phyloP scores from a whole-genome alignment of 306 rosid species.

The barrel medic (Medicago truncatula) region DNA sequence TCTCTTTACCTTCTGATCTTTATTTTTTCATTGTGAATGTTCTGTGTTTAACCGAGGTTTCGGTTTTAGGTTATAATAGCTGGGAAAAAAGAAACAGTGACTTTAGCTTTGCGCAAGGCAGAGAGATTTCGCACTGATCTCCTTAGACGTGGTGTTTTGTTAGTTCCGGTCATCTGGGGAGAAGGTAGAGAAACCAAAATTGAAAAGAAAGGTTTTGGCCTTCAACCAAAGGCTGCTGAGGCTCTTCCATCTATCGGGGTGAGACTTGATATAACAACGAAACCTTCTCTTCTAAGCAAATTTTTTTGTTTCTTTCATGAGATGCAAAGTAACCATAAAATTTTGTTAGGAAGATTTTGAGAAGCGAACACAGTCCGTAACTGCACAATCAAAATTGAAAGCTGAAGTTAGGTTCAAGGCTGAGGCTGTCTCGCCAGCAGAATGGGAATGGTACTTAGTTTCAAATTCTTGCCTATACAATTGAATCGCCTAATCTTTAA shows the following conservation, averaged over 20 bases:
- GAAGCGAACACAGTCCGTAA: conserved; percentile 85
- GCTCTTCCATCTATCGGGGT: conserved; percentile 97
- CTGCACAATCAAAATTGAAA: conserved; percentile 82
- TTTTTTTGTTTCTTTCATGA: conserved; percentile 37
- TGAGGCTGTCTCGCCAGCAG: conserved; percentile 79
- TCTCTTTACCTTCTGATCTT: background rate
- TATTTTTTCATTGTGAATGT: background rate
- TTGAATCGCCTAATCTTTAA: conserved; percentile 5
- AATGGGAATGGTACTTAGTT: conserved; percentile 87
- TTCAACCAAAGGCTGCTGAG: conserved; percentile 58
- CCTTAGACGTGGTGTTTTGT: conserved; percentile 76
- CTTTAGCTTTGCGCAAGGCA: conserved; percentile 71
- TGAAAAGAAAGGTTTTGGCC: conserved; percentile 92
- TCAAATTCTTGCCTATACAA: conserved; percentile 25
- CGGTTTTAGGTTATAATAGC: conserved; percentile 88
- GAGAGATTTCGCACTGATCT: conserved; percentile 87
- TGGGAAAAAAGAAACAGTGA: conserved; percentile 80
- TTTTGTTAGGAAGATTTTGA: conserved; percentile 88
- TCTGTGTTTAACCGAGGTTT: conserved; percentile 45
- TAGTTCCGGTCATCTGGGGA: conserved; percentile 88
- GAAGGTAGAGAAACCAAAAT: conserved; percentile 65
- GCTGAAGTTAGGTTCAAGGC: conserved; percentile 95
- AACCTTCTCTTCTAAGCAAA: conserved; percentile 24
- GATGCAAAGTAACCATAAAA: conserved; percentile 41
- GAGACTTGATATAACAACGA: conserved; percentile 42